Base-by-base conservation (phyloP, 139 green algal species). In the Chlorella vulgaris region DNA sequence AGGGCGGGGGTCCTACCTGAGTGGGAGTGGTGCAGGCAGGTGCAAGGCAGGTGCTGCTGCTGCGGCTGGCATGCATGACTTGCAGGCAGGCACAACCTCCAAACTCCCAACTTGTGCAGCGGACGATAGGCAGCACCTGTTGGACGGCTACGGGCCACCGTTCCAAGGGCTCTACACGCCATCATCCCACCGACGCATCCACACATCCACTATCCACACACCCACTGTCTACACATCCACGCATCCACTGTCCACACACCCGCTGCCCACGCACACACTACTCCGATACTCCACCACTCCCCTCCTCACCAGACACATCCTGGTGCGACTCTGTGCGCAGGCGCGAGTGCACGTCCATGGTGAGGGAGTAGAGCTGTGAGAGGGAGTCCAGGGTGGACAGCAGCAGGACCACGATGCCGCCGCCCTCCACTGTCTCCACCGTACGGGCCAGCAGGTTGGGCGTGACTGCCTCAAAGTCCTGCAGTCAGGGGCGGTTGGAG, bases 401-500 rank as follows among this genome's bases (percentile, higher is more conserved):
- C 67, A 99, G 91, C 83, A 99, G 69, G 24, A 99, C 91, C 28
- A 99, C 88, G 39, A 98, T 88, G 62, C 97, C 97, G 36, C 97
- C 97, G 53, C 97, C 97, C 87, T 98, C 96, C 63, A 99, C 96
- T 3, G 97, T 99, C 92, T 99, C 96, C 4, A 99, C 92, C 0
- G 97, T 99, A 63, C 96, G 90, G 0, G 96, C 97, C 81, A 99
- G 86, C 71, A 99, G 88, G 86, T 99, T 99, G 70, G 97, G 97
- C 0, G 95, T 99, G n/a, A 99, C 75, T 2, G 96, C 95, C 89
- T 99, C 97, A 91, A 99, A 99, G 85, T 99, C 97, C 93, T 99
- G 93, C 36, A 76, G 15, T n/a, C n/a, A n/a, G 21, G 6, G 24
- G 40, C 19, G 19, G 71, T 6, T 42, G 42, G n/a, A 18, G 29